These are phyloP conservation scores for Nephelium lappaceum DNA, from an alignment of 345 rosid species.

Conservation along the genomic window DNA sequence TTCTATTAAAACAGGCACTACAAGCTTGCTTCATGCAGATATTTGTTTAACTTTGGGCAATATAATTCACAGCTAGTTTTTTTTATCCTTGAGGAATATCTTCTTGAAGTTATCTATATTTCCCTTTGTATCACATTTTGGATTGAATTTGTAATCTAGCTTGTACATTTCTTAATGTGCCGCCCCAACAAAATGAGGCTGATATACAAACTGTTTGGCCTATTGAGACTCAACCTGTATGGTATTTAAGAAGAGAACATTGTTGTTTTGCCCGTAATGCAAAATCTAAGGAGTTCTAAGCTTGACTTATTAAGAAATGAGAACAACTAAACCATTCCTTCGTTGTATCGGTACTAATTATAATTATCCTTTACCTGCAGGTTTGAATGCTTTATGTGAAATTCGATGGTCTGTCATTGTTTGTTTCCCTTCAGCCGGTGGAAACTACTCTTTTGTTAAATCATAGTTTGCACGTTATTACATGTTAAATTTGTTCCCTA, in stretches of 20 bases:
- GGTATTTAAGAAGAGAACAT: neutral
- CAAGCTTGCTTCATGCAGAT: neutral
- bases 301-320: neutral
- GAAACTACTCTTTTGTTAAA: neutral
- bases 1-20: conserved; percentile 1
- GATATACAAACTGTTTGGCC: neutral
- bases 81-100: neutral
- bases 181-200: neutral
- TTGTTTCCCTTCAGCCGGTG: neutral
- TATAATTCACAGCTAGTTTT: neutral
- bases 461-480: neutral
- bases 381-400: neutral
- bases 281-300: neutral
- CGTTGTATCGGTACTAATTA: neutral
- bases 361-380: neutral
- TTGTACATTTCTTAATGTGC: neutral
- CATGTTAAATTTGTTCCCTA: conserved; percentile 18
- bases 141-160: neutral
- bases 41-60: neutral
- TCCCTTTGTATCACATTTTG: neutral
- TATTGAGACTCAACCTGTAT: neutral
- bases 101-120: neutral
- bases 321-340: too few species aligned
- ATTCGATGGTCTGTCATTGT: neutral
- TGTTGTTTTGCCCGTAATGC: neutral